These are phyloP conservation scores for Venturia aucupariae DNA, from an alignment of 2,329 filamentous ascomycete species.

Conservation along the genomic window DNA sequence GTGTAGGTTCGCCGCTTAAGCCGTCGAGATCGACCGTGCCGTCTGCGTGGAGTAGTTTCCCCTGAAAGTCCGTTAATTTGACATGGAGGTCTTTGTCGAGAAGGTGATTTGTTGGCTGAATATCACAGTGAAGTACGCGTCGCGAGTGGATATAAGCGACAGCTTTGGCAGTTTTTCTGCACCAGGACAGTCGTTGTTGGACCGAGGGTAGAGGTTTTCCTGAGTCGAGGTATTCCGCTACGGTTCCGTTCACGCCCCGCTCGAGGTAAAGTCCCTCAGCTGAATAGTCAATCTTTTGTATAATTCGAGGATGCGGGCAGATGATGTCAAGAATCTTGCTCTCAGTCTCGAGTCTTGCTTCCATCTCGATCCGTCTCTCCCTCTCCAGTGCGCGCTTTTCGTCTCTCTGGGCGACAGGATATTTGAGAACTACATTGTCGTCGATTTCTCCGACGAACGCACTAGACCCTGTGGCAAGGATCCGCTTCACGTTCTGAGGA, in stretches of 20 bases:
- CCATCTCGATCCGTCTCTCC: constrained; percentile 14
- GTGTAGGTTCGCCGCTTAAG: constrained; percentile 19
- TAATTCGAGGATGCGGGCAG: constrained; percentile 16
- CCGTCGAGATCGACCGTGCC: constrained; percentile 19
- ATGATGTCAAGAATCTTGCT: constrained; percentile 15
- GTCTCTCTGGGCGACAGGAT: constrained; percentile 15
- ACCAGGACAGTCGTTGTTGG: background rate
- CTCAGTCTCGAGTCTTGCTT: constrained; percentile 17
- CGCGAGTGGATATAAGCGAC: constrained; percentile 28
- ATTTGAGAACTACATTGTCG: constrained; percentile 19
- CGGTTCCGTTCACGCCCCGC: constrained; percentile 17
- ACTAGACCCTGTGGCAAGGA: constrained; percentile 13
- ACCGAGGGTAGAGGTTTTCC: constrained; percentile 1
- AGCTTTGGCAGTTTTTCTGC: constrained; percentile 19
- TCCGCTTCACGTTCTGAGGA: constrained; percentile 9
- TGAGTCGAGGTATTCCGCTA: constrained; percentile 14
- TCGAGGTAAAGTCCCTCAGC: constrained; percentile 18
- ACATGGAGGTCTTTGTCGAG: constrained; percentile 28
- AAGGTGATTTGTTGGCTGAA: constrained; percentile 32
- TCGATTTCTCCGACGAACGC: constrained; percentile 18
- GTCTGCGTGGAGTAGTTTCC: constrained; percentile 23
- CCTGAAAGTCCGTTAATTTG: constrained; percentile 30
- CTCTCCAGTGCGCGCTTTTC: background rate
- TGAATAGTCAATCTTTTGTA: constrained; percentile 15
- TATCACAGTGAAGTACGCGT: constrained; percentile 33